phyloP scores from a whole-genome alignment of 169 alveolate genomes.

The Plasmodium billcollinsi region DNA sequence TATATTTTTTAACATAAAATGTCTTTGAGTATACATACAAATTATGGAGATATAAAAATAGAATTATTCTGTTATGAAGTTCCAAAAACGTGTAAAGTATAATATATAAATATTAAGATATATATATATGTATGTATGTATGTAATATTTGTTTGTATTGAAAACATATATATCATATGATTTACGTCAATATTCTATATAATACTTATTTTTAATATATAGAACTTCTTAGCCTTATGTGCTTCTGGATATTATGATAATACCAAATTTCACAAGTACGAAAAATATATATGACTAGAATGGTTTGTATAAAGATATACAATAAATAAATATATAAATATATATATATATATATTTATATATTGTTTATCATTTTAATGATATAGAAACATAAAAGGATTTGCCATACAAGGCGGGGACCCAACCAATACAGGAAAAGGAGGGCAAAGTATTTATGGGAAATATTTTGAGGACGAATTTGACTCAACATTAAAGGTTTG shows the following conservation, averaged over 20 bases:
- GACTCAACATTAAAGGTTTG: slow-evolving; percentile 94
- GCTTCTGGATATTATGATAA: slow-evolving; percentile 84
- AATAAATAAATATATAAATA: no score
- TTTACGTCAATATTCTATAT: no score
- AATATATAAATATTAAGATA: not conserved
- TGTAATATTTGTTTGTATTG: no score
- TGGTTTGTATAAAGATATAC: not conserved
- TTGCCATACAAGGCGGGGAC: slow-evolving; percentile 98
- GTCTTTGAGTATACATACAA: slow-evolving; percentile 74
- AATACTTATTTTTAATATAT: not conserved
- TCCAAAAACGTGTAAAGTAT: slow-evolving; percentile 87
- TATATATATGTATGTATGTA: not conserved
- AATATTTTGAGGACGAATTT: slow-evolving; percentile 96
- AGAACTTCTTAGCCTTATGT: slow-evolving; percentile 85
- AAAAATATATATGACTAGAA: not conserved
- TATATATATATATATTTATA: not conserved
- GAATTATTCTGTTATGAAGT: slow-evolving; percentile 88
- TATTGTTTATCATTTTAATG: slow-evolving; percentile 70
- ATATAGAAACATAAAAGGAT: slow-evolving; percentile 95
- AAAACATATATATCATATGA: no score
- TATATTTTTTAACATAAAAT: slow-evolving; percentile 11
- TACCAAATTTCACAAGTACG: slow-evolving; percentile 79
- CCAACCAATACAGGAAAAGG: slow-evolving; percentile 99
- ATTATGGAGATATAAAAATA: slow-evolving; percentile 76
- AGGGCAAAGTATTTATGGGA: slow-evolving; percentile 97